These are phyloP conservation scores for Cordyceps pruinosa DNA, from an alignment of 2,329 filamentous ascomycete species.

Conservation along the genomic window DNA sequence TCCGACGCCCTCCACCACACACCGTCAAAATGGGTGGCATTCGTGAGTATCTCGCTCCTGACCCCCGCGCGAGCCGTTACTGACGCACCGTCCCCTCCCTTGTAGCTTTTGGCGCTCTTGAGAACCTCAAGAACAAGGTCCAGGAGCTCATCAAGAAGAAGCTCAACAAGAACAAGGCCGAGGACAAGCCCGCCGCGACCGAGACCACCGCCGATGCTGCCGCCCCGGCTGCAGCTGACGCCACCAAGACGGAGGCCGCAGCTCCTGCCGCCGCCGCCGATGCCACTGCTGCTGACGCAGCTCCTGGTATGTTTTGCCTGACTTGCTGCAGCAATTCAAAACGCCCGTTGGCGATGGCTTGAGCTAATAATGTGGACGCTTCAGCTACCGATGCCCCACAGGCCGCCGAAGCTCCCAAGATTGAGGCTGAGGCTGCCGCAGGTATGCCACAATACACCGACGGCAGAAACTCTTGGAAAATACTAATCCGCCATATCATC, in stretches of 20 bases:
- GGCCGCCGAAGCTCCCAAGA: constrained; percentile 19
- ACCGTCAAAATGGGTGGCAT: constrained; percentile 42
- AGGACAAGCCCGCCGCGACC: constrained; percentile 18
- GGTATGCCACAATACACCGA: background rate
- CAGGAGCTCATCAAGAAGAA: constrained; percentile 47
- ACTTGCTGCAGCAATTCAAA: background rate
- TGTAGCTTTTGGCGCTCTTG: constrained; percentile 42
- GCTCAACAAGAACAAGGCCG: constrained; percentile 26
- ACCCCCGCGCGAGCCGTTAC: background rate
- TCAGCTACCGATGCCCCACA: constrained; percentile 18
- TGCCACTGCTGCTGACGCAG: constrained; percentile 20
- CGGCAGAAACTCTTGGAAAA: background rate
- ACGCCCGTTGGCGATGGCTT: background rate
- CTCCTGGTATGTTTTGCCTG: constrained; percentile 12
- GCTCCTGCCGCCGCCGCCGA: constrained; percentile 19
- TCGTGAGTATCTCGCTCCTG: constrained; percentile 34
- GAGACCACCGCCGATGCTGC: constrained; percentile 12
- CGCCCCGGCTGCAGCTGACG: constrained; percentile 18
- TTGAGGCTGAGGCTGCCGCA: constrained; percentile 13
- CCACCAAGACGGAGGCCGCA: constrained; percentile 17
- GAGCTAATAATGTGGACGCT: constrained; percentile 9
- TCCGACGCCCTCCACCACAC: background rate
- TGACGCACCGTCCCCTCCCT: background rate
- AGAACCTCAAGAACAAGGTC: constrained; percentile 51
- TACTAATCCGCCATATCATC: background rate